Evolutionary conservation across 768 basidiomycete genomes (phyloP).

Genomic region (Boletales sp.): DNA sequence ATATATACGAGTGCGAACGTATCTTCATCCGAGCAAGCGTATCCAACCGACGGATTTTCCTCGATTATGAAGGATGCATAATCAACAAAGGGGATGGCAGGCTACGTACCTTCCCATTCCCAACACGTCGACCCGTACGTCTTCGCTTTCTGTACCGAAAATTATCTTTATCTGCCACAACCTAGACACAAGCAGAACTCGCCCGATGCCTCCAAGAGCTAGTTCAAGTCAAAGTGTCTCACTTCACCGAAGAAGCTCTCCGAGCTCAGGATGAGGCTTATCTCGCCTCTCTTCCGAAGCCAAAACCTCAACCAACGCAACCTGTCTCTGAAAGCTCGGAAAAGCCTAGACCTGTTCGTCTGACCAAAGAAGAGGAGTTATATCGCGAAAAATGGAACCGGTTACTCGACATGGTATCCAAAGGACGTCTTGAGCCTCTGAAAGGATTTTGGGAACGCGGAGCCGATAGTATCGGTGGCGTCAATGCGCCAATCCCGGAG

Average conservation of each 20-base stretch:
- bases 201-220: constrained; percentile 83
- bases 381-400: constrained; percentile 78
- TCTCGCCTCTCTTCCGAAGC: constrained; percentile 83
- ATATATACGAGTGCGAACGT: constrained; percentile 79
- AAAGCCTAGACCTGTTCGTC: constrained; percentile 51
- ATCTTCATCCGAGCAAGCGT: constrained; percentile 91
- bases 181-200: constrained; percentile 87
- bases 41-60: constrained; percentile 83
- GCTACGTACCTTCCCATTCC: constrained; percentile 90
- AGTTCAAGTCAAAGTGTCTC: constrained; percentile 77
- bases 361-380: constrained; percentile 78
- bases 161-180: background rate
- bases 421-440: constrained; percentile 79
- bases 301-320: constrained; percentile 49
- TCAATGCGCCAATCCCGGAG: constrained; percentile 63
- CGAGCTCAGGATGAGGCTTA: constrained; percentile 85
- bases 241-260: constrained; percentile 82
- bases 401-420: constrained; percentile 86
- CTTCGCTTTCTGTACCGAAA: background rate
- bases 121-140: constrained; percentile 87
- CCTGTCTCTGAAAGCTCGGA: constrained; percentile 36
- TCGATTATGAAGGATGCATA: constrained; percentile 80
- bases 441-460: constrained; percentile 82
- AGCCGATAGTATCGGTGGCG: constrained; percentile 46
- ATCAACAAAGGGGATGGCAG: constrained; percentile 79